phyloP scores from a whole-genome alignment of 306 rosid genomes.

The Dryas drummondii region DNA sequence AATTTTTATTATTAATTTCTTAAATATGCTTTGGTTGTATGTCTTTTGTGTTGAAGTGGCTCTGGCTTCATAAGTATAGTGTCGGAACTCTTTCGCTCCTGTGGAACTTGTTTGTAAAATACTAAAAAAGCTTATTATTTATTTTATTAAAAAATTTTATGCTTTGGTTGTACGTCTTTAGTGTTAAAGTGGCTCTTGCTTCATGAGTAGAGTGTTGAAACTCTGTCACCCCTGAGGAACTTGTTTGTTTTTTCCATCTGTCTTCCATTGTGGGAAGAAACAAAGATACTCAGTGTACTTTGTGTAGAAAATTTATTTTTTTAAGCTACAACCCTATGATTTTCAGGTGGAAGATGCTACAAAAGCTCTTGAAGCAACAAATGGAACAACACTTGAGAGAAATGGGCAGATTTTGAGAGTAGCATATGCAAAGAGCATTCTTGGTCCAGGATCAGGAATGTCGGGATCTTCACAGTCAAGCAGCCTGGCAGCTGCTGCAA shows the following conservation, averaged over 20 bases:
- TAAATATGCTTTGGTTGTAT: not conserved
- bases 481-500: conserved; percentile 98
- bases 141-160: not conserved
- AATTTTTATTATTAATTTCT: not conserved
- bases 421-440: conserved; percentile 91
- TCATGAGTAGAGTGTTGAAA: not conserved
- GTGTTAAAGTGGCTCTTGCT: not conserved
- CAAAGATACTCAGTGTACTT: not conserved
- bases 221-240: not conserved
- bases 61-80: too few species aligned
- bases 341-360: conserved; percentile 90
- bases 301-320: not conserved
- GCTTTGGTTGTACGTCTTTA: not conserved
- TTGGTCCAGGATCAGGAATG: conserved; percentile 83
- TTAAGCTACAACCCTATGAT: conserved; percentile 20
- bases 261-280: not conserved
- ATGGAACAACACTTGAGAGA: conserved; percentile 84
- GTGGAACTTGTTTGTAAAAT: not conserved
- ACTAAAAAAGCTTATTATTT: not conserved
- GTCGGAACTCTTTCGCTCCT: not conserved
- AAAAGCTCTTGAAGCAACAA: conserved; percentile 88
- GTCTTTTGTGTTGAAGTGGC: not conserved
- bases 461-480: conserved; percentile 88
- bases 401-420: conserved; percentile 95
- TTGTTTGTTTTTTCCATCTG: not conserved